These are phyloP conservation scores for Senna tora DNA, from an alignment of 306 rosid species.

Conservation along the genomic window DNA sequence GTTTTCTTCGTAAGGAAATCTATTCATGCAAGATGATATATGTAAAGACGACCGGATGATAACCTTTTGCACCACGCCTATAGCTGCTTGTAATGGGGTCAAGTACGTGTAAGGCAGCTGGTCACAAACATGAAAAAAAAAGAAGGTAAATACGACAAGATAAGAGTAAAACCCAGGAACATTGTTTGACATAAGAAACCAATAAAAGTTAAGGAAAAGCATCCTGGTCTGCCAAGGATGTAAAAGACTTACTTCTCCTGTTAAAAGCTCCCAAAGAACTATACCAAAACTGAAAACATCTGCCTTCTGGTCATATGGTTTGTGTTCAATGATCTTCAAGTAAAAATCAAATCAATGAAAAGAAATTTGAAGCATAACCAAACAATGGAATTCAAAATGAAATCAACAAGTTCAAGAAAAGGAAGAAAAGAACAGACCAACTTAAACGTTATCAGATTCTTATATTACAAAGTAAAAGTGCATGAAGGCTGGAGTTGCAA, in stretches of 20 bases:
- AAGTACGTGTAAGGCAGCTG: constrained; percentile 88
- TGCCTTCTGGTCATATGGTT: constrained; percentile 94
- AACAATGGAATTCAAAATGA: constrained; percentile 29
- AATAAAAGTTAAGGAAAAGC: neutral
- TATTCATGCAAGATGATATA: constrained; percentile 2
- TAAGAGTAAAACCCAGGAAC: constrained; percentile 12
- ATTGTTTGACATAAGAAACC: neutral
- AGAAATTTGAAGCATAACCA: constrained; percentile 11
- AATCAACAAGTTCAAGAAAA: constrained; percentile 20
- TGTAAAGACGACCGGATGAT: constrained; percentile 16
- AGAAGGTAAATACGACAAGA: constrained; percentile 24
- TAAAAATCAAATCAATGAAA: constrained; percentile 37
- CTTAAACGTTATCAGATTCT: neutral
- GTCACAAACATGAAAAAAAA: no score
- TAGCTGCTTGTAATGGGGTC: constrained; percentile 99
- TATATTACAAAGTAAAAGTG: neutral
- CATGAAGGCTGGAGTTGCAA: neutral
- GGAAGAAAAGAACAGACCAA: neutral
- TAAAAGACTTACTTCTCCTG: constrained; percentile 76
- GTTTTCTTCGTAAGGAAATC: no score
- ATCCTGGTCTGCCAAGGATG: constrained; percentile 15
- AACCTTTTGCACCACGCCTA: constrained; percentile 99
- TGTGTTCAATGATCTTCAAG: constrained; percentile 94
- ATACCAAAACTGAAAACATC: constrained; percentile 97
- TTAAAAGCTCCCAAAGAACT: constrained; percentile 96